phyloP scores from a whole-genome alignment of 768 basidiomycete genomes.

The Sarcomyxa edulis region DNA sequence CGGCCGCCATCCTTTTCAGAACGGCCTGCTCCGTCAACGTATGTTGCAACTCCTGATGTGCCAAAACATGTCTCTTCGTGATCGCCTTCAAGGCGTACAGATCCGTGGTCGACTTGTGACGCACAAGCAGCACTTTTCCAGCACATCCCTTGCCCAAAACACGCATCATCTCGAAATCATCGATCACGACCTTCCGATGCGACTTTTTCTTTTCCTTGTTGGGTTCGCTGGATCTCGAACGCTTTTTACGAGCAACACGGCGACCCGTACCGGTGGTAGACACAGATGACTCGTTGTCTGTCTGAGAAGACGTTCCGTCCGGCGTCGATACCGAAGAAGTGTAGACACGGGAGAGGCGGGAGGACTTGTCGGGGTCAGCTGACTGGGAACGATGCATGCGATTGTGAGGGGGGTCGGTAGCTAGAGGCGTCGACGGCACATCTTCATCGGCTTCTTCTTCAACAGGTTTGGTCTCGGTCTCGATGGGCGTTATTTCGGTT shows the following conservation, averaged over 20 bases:
- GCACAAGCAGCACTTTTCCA: conserved; percentile 91
- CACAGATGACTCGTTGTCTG: conserved; percentile 70
- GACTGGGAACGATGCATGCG: conserved; percentile 77
- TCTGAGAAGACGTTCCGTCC: conserved; percentile 52
- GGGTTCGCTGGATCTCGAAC: conserved; percentile 34
- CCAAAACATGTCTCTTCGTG: conserved; percentile 94
- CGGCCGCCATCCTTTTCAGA: conserved; percentile 88
- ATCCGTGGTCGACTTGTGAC: conserved; percentile 64
- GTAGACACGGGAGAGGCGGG: conserved; percentile 54
- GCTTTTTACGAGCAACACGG: conserved; percentile 42
- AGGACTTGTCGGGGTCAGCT: conserved; percentile 65
- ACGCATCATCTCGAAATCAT: conserved; percentile 96
- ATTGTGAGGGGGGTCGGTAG: conserved; percentile 25
- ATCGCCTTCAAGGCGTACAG: conserved; percentile 96
- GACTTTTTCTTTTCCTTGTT: conserved; percentile 48
- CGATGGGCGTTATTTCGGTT: conserved; percentile 8
- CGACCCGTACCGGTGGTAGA: conserved; percentile 45
- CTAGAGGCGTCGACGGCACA: conserved; percentile 30
- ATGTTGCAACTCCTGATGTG: conserved; percentile 94
- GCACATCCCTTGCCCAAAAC: conserved; percentile 97
- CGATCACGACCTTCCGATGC: conserved; percentile 71
- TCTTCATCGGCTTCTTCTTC: conserved; percentile 15
- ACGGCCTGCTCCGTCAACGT: conserved; percentile 96
- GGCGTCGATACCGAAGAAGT: conserved; percentile 42
- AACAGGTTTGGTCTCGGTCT: conserved; percentile 10